Percentiles rank a stretch among this genome's conserved stretches.
phyloP scores from a whole-genome alignment of 1,284 basidiomycete genomes.

The Naganishia cerealis region DNA sequence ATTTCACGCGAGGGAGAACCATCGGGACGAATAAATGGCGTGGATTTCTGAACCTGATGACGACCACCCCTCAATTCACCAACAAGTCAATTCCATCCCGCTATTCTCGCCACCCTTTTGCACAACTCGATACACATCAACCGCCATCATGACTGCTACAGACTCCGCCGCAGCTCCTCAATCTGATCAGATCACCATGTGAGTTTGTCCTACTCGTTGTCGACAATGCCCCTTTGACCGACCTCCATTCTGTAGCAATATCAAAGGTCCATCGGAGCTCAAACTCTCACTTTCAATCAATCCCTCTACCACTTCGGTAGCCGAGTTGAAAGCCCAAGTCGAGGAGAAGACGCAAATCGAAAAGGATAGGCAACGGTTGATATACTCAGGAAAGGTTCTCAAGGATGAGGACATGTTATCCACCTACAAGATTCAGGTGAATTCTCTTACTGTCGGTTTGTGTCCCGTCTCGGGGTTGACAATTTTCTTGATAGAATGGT shows the following conservation, averaged over 20 bases:
- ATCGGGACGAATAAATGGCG: neutral
- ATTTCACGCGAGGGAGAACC: neutral
- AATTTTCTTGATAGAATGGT: slow-evolving; percentile 47
- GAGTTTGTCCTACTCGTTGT: neutral
- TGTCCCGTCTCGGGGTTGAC: slow-evolving; percentile 23
- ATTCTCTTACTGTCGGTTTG: neutral
- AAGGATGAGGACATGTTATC: slow-evolving; percentile 80
- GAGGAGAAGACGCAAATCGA: slow-evolving; percentile 78
- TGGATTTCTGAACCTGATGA: slow-evolving; percentile 4
- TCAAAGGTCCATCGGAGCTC: slow-evolving; percentile 76
- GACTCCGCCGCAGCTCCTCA: neutral
- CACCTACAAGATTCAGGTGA: slow-evolving; percentile 76
- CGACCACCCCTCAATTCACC: neutral
- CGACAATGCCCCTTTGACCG: neutral
- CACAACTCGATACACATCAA: neutral
- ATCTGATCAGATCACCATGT: slow-evolving; percentile 23
- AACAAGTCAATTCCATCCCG: neutral
- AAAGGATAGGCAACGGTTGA: slow-evolving; percentile 77
- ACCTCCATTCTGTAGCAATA: slow-evolving; percentile 41
- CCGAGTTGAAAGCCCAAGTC: slow-evolving; percentile 81
- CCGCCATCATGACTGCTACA: neutral
- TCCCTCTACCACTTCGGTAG: slow-evolving; percentile 63
- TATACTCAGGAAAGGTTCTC: slow-evolving; percentile 73
- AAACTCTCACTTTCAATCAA: slow-evolving; percentile 74
- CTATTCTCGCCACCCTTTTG: neutral